Conservation (phyloP, 768 basidiomycete genomes). For the Amanita pseudoporphyria region DNA sequence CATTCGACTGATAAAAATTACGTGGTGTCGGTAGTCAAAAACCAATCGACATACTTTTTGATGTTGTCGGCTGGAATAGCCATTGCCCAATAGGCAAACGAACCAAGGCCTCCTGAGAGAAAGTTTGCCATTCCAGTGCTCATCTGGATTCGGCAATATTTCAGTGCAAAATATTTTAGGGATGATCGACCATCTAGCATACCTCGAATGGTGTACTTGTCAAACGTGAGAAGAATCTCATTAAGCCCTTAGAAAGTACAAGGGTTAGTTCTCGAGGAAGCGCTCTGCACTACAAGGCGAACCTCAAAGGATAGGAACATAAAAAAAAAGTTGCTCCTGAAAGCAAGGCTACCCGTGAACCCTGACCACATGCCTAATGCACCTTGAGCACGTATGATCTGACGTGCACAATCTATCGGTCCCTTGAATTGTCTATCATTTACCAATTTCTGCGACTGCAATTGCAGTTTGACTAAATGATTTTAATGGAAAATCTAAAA, state of each 20-base stretch:
- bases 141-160: slow-evolving; percentile 28
- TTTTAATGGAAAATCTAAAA: neutral
- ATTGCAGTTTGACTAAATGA: slow-evolving; percentile 51
- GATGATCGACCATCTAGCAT: slow-evolving; percentile 8
- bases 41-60: slow-evolving; percentile 47
- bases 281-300: slow-evolving; percentile 8
- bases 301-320: slow-evolving; percentile 72
- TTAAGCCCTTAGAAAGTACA: slow-evolving; percentile 34
- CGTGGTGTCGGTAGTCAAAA: neutral
- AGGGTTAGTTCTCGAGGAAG: slow-evolving; percentile 11
- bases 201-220: slow-evolving; percentile 57
- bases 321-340: slow-evolving; percentile 68
- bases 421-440: slow-evolving; percentile 51
- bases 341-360: slow-evolving; percentile 61
- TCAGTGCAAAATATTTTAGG: slow-evolving; percentile 3
- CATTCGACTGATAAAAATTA: slow-evolving; percentile 40
- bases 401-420: slow-evolving; percentile 55
- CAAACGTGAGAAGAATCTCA: slow-evolving; percentile 46
- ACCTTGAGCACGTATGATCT: slow-evolving; percentile 57
- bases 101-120: slow-evolving; percentile 52
- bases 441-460: slow-evolving; percentile 46
- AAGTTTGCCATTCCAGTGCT: slow-evolving; percentile 54
- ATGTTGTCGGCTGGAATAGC: slow-evolving; percentile 73
- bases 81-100: slow-evolving; percentile 59
- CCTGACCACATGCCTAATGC: slow-evolving; percentile 65